These are phyloP conservation scores for Talaromyces liani DNA, from an alignment of 495 filamentous ascomycete genomes.

Conservation along the genomic window DNA sequence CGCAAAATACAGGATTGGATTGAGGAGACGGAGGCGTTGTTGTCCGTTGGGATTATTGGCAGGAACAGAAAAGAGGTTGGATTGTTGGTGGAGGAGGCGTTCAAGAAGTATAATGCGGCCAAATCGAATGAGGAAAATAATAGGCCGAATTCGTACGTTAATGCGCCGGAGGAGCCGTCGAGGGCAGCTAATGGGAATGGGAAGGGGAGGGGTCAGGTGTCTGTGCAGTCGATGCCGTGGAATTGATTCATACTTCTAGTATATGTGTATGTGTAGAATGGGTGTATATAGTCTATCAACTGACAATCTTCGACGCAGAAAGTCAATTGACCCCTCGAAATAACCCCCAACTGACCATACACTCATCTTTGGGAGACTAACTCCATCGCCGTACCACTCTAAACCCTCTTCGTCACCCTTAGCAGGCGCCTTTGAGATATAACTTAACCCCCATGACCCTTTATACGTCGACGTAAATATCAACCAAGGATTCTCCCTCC, in stretches of 20 bases:
- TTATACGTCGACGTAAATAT: background rate
- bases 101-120: slow-evolving; percentile 8
- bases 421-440: background rate
- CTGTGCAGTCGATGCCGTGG: background rate
- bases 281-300: background rate
- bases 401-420: background rate
- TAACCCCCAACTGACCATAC: background rate
- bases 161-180: slow-evolving; percentile 6
- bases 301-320: background rate
- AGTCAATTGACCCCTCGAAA: background rate
- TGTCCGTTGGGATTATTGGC: slow-evolving; percentile 2
- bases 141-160: slow-evolving; percentile 1
- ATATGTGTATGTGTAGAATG: background rate
- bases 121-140: slow-evolving; percentile 10
- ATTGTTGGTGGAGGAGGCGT: slow-evolving; percentile 6
- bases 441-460: background rate
- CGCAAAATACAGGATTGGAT: slow-evolving; percentile 36
- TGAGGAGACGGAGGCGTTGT: slow-evolving; percentile 20
- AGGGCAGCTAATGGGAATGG: background rate
- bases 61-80: slow-evolving; percentile 8
- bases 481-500: background rate
- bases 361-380: background rate
- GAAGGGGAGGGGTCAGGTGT: background rate
- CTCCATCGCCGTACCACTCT: background rate
- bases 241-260: background rate